Evolutionary conservation across 2,329 filamentous ascomycete genomes (phyloP), one percentile per base, ranked within the genome.

Genomic region (Nemania abortiva): DNA sequence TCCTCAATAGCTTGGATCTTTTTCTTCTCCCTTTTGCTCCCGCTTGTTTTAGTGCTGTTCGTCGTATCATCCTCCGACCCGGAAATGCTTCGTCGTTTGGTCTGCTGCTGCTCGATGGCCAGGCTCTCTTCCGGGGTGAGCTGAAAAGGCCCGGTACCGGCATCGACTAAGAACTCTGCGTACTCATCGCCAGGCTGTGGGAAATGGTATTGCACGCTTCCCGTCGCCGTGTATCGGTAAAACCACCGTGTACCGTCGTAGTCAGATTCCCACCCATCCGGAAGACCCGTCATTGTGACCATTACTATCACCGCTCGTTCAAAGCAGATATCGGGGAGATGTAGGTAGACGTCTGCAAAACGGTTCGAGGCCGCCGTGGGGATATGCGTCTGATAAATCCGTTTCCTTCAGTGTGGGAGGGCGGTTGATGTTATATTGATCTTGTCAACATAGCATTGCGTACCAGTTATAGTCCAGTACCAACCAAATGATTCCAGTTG

Each of bases 161-260:
- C 78, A 58, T 79, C 79, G 69, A 86, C 24, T 5, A 72, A 74
- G 72, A 82, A 86, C 73, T 87, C 84, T 55, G 87, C 86, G 61
- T 86, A 89, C 78, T 89, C 87, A 73, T 89, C 87, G 70, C 87
- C 87, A 5, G 84, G 82, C 52, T 82, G 82, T 6, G 87, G 87
- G 70, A 89, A 89, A 67, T 85, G 84, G 74, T 84, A 89, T 76
- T 89, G 87, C 18, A 84, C 78, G 42, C 84, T 79, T 10, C 87
- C 87, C 9, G 84, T 88, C 27, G 87, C 79, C 70, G 82, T 85
- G 79, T 87, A 88, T 60, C 82, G 83, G 76, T 87, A 89, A 78
- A 88, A 85, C 87, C 87, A 89, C 29, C 87, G 84, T 15, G 69
- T 73, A 62, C 87, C 87, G 71, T 89, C 87, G 73, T 89, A 88